Base-by-base conservation (phyloP, 257 asterid genomes). In the Jaltomata sinuosa region DNA sequence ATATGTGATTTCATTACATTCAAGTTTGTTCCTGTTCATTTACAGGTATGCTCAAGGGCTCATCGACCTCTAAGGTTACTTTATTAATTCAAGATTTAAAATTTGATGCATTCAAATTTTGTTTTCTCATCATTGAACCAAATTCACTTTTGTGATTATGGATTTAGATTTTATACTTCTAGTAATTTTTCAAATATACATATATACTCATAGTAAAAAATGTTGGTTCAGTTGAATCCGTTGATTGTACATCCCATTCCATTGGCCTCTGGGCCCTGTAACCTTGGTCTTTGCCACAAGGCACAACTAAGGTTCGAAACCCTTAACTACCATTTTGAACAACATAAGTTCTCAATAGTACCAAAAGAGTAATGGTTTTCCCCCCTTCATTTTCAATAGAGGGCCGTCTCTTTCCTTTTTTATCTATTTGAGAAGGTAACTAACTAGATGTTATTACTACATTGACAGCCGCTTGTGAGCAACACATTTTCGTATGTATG, bases 11-110 rank as follows among this genome's bases (percentile, higher is more conserved):
- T 93, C 38, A 80, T 96, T 68, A 93, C 97, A 2, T 96, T 94
- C 95, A 96, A 89, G 87, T 96, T 96, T 89, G 85, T 92, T 84
- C 97, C 99, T 6, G 94, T 96, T 88, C 92, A 94, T 85, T 88
- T 96, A 72, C 98, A 96, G 97, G 99, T 92, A 61, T 64, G 83
- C 62, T 16, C 87, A 31, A 15, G 31, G 7, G 25, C 14, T 82
- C 19, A n/a, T 47, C 8, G 12, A 72, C 32, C 59, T 4, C 55
- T 25, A 32, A 57, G 15, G 29, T 19, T 68, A 54, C 78, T 67
- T 45, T 16, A 77, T 25, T 0, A 34, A 34, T 47, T 22, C 16
- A 45, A 25, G 36, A 76, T 12, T 45, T 71, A 19, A 42, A 1
- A 83, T 31, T 21, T 38, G 59, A 14, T 31, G 55, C 9, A 10